Evolutionary conservation across 768 basidiomycete genomes (phyloP).

Genomic region (Mycena rebaudengoi): DNA sequence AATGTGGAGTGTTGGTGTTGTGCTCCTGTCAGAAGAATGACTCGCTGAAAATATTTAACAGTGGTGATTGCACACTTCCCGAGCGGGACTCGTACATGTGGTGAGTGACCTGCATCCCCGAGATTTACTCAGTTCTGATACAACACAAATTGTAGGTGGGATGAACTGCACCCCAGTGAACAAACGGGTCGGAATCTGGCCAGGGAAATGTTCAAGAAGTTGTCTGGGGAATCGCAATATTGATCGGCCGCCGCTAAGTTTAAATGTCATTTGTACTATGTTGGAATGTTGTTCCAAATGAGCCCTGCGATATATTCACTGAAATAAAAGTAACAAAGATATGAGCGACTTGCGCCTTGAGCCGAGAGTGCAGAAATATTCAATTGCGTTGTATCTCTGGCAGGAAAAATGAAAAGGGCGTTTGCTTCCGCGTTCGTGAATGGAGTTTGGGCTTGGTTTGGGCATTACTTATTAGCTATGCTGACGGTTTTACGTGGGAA

Average conservation of each 20-base stretch:
- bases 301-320: too few species aligned
- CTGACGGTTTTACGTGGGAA: too few species aligned
- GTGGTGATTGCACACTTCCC: conserved; percentile 28
- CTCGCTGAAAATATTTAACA: neutral
- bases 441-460: too few species aligned
- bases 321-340: too few species aligned
- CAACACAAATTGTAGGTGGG: neutral
- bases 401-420: too few species aligned
- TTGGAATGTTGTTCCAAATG: neutral
- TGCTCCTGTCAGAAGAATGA: neutral
- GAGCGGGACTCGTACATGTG: conserved; percentile 32
- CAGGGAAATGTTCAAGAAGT: conserved; percentile 17
- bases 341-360: too few species aligned
- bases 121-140: neutral
- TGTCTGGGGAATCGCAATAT: conserved; percentile 20
- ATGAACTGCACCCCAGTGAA: conserved; percentile 24
- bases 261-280: neutral
- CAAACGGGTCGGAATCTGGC: conserved; percentile 32
- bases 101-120: conserved; percentile 15
- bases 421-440: too few species aligned
- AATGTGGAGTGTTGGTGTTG: conserved; percentile 20
- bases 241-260: neutral
- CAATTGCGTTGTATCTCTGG: too few species aligned
- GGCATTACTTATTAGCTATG: too few species aligned
- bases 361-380: too few species aligned